Percentiles rank a stretch among this genome's conserved stretches.
These are phyloP conservation scores for Aspergillus coremiiformis DNA, from an alignment of 495 filamentous ascomycete genomes.

Conservation along the genomic window DNA sequence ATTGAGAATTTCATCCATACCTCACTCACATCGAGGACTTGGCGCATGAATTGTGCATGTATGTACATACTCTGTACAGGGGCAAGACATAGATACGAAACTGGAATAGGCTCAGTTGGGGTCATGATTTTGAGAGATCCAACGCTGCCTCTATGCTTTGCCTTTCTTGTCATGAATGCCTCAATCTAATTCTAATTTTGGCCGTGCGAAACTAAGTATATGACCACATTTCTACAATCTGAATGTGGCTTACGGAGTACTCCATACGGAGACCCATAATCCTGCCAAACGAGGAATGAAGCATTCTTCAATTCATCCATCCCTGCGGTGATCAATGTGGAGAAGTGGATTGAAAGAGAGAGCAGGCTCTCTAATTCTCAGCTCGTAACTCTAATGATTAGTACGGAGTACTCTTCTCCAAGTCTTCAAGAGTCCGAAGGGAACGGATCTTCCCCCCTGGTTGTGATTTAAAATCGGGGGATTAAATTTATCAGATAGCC, in stretches of 20 bases:
- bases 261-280: neutral
- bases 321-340: slow-evolving; percentile 11
- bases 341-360: neutral
- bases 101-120: neutral
- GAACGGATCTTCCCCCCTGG: neutral
- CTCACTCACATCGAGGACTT: neutral
- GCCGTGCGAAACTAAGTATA: neutral
- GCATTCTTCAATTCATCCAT: slow-evolving; percentile 4
- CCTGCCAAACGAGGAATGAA: neutral
- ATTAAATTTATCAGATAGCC: slow-evolving; percentile 3
- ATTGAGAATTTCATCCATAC: neutral
- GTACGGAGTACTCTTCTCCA: neutral
- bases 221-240: neutral
- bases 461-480: neutral
- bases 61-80: neutral
- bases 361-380: neutral
- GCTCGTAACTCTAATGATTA: neutral
- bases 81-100: neutral
- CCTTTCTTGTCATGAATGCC: slow-evolving; percentile 9
- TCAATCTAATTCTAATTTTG: slow-evolving; percentile 1
- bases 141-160: slow-evolving; percentile 4
- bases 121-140: neutral
- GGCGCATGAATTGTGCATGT: slow-evolving; percentile 1
- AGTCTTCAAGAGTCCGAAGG: neutral
- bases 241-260: neutral